Base-by-base conservation (phyloP, 345 rosid genomes). In the Populus simonii region DNA sequence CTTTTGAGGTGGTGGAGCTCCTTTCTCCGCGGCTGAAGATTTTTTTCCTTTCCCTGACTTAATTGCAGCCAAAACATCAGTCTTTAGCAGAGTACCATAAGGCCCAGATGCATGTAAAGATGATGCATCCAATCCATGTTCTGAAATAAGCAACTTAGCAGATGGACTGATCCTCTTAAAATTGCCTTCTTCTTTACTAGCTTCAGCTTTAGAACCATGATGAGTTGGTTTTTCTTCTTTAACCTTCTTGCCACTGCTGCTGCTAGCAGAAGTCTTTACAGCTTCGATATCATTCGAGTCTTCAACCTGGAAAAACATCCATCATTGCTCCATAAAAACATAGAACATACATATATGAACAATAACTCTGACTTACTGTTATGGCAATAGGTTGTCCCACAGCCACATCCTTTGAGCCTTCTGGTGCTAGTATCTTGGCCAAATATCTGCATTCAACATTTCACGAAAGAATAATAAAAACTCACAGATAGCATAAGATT, bases 111-210 rank as follows among this genome's bases (percentile, higher is more conserved):
- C 94, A 83, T 81, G 88, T 72, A 95, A 77, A n/a, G 88, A 89
- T 76, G 94, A 89, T 84, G 82, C 69, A 83, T 95, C 99, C 88
- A 95, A 83, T 71, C 96, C 93, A 83, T 92, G 78, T 84, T 91
- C 92, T 53, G 84, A 82, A 78, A 95, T 93, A 61, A 95, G 89
- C 79, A 90, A 63, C 79, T 91, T 95, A 66, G 99, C 98, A 25
- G 99, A 82, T 73, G 99, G 97, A 76, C 98, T 95, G 80, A 95
- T 92, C 90, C 87, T 95, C 65, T 91, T 86, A 86, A 93, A 88
- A 38, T 82, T 84, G 59, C 79, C 71, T 77, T 82, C 87, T 73
- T 66, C 84, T 57, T 43, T 87, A 57, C 41, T 71, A 75, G 83
- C 79, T 78, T 85, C 90, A 77, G 65, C 75, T 83, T 86, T 80